Base-by-base conservation (phyloP, 2,329 filamentous ascomycete species). In the Monosporascus cannonballus region DNA sequence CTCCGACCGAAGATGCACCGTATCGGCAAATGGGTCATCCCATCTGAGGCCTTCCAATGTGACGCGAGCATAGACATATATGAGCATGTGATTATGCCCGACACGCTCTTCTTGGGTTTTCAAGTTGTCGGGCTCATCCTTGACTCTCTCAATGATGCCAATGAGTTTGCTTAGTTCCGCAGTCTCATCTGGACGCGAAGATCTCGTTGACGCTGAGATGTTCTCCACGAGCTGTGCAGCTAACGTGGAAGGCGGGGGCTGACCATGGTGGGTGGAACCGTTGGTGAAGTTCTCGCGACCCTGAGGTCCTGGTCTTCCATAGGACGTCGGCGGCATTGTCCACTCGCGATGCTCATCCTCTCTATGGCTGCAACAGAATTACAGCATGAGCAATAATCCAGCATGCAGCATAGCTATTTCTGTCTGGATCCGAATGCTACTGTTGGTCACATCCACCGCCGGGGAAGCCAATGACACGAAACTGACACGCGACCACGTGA, bases 211-310 rank as follows among this genome's bases (percentile, higher is more conserved):
- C 22, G 86, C 80, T 44, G 87, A 83, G 56, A 91, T 84, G 67
- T 89, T 90, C 66, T 89, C 86, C 58, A 94, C 90, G 53, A 96
- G 84, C 69, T 95, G 89, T 14, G 90, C 90, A 50, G 92, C 90
- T 63, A 96, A 79, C 9, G 91, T 95, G 17, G 92, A 96, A 14
- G 90, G 87, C 39, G 84, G 83, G 46, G 75, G 73, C 9, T 54
- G 65, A 50, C 65, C 58, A 37, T 52, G 56, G 37, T 61, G 55
- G 50, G 63, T 50, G 30, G 48, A 49, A 38, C 57, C 58, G 54
- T 62, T 64, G 37, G 54, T 47, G 47, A 61, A 48, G 49, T 42
- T 54, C 24, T 66, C 64, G 25, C 56, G 64, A 47, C 57, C 58
- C 50, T 59, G 59, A 44, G 57, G 56, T 9, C 56, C 58, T 25